Evolutionary conservation across 495 filamentous ascomycete species (phyloP), one percentile per base, ranked within the genome.

Genomic region (Aspergillus steynii): DNA sequence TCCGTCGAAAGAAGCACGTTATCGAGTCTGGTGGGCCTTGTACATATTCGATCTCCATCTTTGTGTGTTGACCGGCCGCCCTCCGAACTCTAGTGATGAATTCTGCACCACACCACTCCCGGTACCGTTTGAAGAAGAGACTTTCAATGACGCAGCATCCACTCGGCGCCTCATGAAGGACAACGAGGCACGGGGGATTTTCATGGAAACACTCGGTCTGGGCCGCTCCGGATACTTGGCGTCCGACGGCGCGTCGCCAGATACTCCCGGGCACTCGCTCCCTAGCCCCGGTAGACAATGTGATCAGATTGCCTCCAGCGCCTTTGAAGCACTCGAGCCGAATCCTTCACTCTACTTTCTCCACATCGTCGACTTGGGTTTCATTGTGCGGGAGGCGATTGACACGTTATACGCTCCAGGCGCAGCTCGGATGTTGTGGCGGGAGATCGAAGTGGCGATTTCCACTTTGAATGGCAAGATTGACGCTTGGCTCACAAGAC

Each of bases 1-100:
- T 42, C 60, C 73, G 12, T 81, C 86, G 5, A 85, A 81, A 56
- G 76, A 79, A 51, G 72, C 67, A 49, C 71, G 75, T 14, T 77
- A 76, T 54, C 65, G 74, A 26, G 70, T 75, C 14, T 79, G 76
- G 76, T 79, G 85, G 82, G 80, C 85, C 5, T 55, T 90, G 3
- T 86, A 84, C 59, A 77, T 77, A n/a, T 67, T 88, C 27, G 87
- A 89, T 59, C 78, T 80, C 26, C 63, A 76, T 20, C 75, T 89
- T 10, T 80, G 77, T 62, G 77, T 82, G 47, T 85, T 87, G 70
- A 88, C 83, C 29, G 87, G 87, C 1, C 82, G 87, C 25, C 83
- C 85, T 3, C 81, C 77, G 20, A 81, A 74, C 59, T 82, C 83
- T 49, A 74, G 71, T 20, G 75, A 82, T 46, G 73, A 70, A 32